Percentiles rank a stretch among this genome's conserved stretches.
These are phyloP conservation scores for Ilex paraguariensis DNA, from an alignment of 305 asterid genomes.

Conservation along the genomic window DNA sequence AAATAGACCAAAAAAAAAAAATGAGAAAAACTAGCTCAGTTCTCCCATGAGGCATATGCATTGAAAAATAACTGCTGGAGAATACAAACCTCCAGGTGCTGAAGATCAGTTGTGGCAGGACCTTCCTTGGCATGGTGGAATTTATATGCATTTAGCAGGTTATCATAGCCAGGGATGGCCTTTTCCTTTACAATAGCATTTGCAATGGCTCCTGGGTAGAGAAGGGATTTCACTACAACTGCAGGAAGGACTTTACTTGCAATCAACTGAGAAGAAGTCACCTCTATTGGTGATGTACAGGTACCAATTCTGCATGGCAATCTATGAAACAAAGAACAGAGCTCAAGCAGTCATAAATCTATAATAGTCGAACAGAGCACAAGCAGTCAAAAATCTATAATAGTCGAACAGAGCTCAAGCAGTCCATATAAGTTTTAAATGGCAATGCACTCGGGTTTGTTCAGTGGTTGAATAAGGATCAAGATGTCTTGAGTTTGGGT, in stretches of 20 bases:
- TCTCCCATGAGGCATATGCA: background rate
- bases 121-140: slow-evolving; percentile 17
- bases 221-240: slow-evolving; percentile 39
- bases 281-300: slow-evolving; percentile 57
- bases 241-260: slow-evolving; percentile 41
- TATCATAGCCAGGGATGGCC: slow-evolving; percentile 36
- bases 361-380: background rate
- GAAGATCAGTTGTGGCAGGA: slow-evolving; percentile 34
- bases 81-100: slow-evolving; percentile 59
- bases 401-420: no score
- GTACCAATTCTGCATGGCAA: slow-evolving; percentile 56
- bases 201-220: slow-evolving; percentile 58
- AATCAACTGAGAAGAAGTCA: slow-evolving; percentile 39
- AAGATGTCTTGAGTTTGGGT: no score
- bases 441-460: no score
- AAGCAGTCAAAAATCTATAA: slow-evolving; percentile 1
- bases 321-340: slow-evolving; percentile 35
- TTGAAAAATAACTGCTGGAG: background rate
- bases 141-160: slow-evolving; percentile 30
- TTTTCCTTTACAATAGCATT: slow-evolving; percentile 31
- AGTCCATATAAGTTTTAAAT: background rate
- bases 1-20: background rate
- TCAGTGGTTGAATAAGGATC: no score
- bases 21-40: background rate
- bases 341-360: no score